Conservation (phyloP, 768 basidiomycete genomes). For the Phanerodontia chrysosporium region DNA sequence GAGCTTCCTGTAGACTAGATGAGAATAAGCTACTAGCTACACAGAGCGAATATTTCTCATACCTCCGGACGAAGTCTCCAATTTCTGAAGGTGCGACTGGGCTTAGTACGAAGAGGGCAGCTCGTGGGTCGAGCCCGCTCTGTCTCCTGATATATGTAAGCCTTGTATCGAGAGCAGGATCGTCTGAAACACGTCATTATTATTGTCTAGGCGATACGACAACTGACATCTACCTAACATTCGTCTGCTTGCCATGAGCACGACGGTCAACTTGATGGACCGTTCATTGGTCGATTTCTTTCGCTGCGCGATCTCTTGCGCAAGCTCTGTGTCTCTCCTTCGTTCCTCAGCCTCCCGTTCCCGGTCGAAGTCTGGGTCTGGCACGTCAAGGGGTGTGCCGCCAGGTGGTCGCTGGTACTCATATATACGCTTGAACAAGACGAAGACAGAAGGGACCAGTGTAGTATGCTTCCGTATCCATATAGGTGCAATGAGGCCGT, state of each 20-base stretch:
- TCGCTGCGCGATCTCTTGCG: conserved; percentile 72
- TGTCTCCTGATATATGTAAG: conserved; percentile 85
- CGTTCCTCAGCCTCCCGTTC: conserved; percentile 68
- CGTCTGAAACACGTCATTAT: conserved; percentile 47
- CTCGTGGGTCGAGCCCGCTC: conserved; percentile 85
- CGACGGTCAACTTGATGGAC: conserved; percentile 91
- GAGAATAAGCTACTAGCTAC: conserved; percentile 1
- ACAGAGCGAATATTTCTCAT: not conserved
- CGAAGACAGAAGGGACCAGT: conserved; percentile 89
- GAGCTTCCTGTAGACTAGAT: conserved; percentile 76
- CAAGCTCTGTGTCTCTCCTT: conserved; percentile 67
- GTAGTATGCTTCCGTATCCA: conserved; percentile 97
- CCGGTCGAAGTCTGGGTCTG: conserved; percentile 49
- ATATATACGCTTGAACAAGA: conserved; percentile 82
- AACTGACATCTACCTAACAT: conserved; percentile 67
- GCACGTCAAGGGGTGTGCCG: conserved; percentile 50
- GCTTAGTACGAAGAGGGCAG: conserved; percentile 90
- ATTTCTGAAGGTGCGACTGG: conserved; percentile 87
- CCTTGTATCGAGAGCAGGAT: conserved; percentile 76
- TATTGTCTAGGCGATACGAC: not conserved
- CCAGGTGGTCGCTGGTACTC: conserved; percentile 51
- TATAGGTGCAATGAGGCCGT: conserved; percentile 94
- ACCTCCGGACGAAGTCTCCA: conserved; percentile 86
- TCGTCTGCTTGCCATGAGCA: conserved; percentile 82
- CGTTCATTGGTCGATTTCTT: conserved; percentile 81